These are phyloP conservation scores for Phytophthora niederhauseri DNA, from an alignment of 352 stramenopile genomes.

Conservation along the genomic window DNA sequence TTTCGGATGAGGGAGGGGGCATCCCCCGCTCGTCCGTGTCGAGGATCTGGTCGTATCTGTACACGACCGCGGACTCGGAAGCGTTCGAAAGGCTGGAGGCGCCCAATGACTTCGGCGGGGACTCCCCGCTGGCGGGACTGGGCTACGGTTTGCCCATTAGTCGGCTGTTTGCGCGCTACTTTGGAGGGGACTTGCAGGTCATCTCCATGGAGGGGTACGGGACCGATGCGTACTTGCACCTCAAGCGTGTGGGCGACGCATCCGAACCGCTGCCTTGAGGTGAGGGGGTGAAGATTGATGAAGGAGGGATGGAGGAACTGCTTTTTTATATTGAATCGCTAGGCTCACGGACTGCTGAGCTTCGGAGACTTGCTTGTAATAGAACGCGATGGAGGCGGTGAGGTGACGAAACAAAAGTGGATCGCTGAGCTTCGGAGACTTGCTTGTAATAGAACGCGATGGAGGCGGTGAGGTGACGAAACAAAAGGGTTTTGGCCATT, in stretches of 20 bases:
- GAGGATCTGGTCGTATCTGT: slow-evolving; percentile 99
- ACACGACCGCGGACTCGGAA: slow-evolving; percentile 98
- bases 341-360: neutral
- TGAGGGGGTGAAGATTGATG: neutral
- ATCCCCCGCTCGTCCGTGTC: slow-evolving; percentile 98
- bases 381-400: slow-evolving; percentile 12
- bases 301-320: neutral
- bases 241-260: slow-evolving; percentile 93
- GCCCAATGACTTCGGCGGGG: slow-evolving; percentile 85
- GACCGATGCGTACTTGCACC: slow-evolving; percentile 97
- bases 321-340: slow-evolving; percentile 8
- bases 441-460: slow-evolving; percentile 28
- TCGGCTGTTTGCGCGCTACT: slow-evolving; percentile 99
- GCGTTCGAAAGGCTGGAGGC: slow-evolving; percentile 91
- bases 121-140: slow-evolving; percentile 94
- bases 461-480: neutral
- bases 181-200: slow-evolving; percentile 99
- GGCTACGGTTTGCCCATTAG: slow-evolving; percentile 97
- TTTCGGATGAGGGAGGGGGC: slow-evolving; percentile 99
- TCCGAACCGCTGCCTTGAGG: slow-evolving; percentile 85
- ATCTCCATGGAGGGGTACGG: slow-evolving; percentile 99
- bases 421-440: neutral
- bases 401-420: neutral
- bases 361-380: slow-evolving; percentile 18
- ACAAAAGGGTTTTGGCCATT: neutral